phyloP scores from a whole-genome alignment of 371 early-diverging fungal species.

The Apophysomyces trapeziformis region DNA sequence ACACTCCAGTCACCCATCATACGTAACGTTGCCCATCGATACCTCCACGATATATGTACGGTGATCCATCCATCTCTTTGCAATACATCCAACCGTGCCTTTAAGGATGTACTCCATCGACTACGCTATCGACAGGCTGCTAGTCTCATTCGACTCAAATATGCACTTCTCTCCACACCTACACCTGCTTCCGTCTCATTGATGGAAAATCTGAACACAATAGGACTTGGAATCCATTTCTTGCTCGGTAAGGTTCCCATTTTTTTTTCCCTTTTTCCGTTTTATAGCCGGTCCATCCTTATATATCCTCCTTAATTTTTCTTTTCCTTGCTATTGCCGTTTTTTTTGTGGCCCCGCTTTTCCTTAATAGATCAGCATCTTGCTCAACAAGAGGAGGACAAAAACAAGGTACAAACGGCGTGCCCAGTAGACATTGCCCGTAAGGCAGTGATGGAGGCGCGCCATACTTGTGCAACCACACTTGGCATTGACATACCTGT shows the following conservation, averaged over 20 bases:
- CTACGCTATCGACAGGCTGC: slow-evolving; percentile 33
- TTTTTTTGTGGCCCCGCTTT: not conserved
- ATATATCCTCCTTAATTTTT: not conserved
- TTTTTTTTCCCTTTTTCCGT: slow-evolving; percentile 3
- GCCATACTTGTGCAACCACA: slow-evolving; percentile 49
- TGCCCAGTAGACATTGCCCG: slow-evolving; percentile 61
- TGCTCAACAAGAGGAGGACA: slow-evolving; percentile 54
- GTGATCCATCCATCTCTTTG: slow-evolving; percentile 34
- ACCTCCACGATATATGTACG: slow-evolving; percentile 35
- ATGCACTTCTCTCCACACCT: slow-evolving; percentile 28
- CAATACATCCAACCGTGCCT: slow-evolving; percentile 31
- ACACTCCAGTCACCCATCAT: slow-evolving; percentile 29
- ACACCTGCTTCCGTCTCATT: slow-evolving; percentile 15
- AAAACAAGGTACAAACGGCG: slow-evolving; percentile 60
- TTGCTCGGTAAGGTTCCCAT: slow-evolving; percentile 40
- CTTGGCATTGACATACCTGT: slow-evolving; percentile 17
- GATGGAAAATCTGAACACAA: slow-evolving; percentile 46
- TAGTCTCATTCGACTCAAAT: slow-evolving; percentile 30
- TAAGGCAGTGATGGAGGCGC: slow-evolving; percentile 62
- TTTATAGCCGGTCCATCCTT: not conserved
- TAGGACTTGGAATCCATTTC: slow-evolving; percentile 60
- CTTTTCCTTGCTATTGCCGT: not conserved
- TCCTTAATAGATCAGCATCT: slow-evolving; percentile 54
- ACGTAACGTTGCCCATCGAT: slow-evolving; percentile 36
- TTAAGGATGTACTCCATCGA: slow-evolving; percentile 38